Conservation (phyloP, 2,329 filamentous ascomycete species). For the Apiospora hydei region DNA sequence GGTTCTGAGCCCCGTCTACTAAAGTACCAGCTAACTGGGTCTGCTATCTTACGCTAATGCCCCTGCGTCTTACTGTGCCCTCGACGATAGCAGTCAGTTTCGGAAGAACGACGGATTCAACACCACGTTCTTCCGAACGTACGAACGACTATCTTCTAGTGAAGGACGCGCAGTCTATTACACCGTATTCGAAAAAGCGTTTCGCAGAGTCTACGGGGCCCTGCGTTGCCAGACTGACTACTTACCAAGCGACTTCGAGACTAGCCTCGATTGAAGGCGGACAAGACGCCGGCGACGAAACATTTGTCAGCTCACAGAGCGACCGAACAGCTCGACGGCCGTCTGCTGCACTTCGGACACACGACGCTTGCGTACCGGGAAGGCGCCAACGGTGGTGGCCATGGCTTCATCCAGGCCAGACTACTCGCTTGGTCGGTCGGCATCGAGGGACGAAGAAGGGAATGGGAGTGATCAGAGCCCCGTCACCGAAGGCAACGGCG, state of each 20-base stretch:
- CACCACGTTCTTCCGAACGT: slow-evolving; percentile 9
- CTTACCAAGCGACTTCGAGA: not conserved
- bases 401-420: not conserved
- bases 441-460: not conserved
- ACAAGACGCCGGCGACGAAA: not conserved
- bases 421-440: not conserved
- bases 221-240: not conserved
- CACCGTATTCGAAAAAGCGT: not conserved
- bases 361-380: not conserved
- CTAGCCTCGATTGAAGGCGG: not conserved
- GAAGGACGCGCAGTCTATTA: not conserved
- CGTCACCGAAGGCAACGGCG: slow-evolving; percentile 39
- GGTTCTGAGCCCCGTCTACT: not conserved
- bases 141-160: not conserved
- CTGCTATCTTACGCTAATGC: slow-evolving; percentile 9
- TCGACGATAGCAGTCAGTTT: slow-evolving; percentile 13
- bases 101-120: slow-evolving; percentile 7
- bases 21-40: not conserved
- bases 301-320: slow-evolving; percentile 14
- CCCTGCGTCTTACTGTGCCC: slow-evolving; percentile 5
- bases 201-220: not conserved
- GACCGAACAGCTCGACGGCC: not conserved
- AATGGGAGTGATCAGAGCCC: slow-evolving; percentile 19
- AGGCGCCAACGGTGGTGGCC: not conserved
- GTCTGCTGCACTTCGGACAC: not conserved